Percentiles rank a stretch among this genome's conserved stretches.
phyloP scores from a whole-genome alignment of 176 grass and related monocot genomes.

The Avena sativa region DNA sequence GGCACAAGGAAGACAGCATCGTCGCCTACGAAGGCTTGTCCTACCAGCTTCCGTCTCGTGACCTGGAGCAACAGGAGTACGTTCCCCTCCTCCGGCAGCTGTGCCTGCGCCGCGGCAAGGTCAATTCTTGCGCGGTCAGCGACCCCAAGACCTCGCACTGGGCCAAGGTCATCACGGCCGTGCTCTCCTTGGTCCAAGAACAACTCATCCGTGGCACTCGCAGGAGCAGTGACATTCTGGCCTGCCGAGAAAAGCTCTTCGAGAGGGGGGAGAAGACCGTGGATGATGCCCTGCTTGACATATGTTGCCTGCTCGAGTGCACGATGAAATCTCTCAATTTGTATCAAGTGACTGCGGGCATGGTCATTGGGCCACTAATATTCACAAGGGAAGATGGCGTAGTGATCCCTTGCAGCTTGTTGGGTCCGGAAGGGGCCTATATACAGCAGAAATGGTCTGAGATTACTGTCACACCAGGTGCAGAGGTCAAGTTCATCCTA shows the following conservation, averaged over 20 bases:
- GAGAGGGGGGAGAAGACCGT: not conserved
- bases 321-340: not conserved
- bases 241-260: not conserved
- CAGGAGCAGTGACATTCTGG: not conserved
- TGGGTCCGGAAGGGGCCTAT: too few species aligned
- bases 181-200: not conserved
- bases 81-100: not conserved
- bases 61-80: too few species aligned
- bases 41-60: too few species aligned
- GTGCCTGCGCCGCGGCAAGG: slow-evolving; percentile 16
- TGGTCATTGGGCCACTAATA: not conserved
- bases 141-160: not conserved
- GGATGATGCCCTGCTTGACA: slow-evolving; percentile 5
- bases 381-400: not conserved
- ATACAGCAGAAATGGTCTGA: too few species aligned
- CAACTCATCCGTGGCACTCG: not conserved
- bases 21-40: too few species aligned
- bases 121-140: not conserved
- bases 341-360: not conserved
- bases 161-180: not conserved
- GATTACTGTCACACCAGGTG: too few species aligned
- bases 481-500: not conserved
- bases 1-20: too few species aligned
- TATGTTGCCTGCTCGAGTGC: slow-evolving; percentile 10
- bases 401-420: not conserved